These are phyloP conservation scores for Draba incana DNA, from an alignment of 345 rosid species.

Conservation along the genomic window DNA sequence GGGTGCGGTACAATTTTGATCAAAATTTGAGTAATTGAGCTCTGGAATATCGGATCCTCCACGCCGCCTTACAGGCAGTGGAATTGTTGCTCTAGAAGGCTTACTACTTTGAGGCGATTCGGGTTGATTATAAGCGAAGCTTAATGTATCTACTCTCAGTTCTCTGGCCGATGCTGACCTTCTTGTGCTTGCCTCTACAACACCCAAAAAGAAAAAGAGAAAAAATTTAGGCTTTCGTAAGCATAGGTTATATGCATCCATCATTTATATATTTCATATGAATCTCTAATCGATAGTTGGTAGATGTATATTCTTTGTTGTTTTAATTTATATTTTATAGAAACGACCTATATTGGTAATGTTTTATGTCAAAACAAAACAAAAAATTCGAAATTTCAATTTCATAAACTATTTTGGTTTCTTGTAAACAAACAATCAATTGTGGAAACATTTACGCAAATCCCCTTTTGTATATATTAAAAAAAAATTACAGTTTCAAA, in stretches of 20 bases:
- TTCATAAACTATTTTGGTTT: not conserved
- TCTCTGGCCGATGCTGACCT: conserved; percentile 40
- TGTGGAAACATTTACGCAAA: not conserved
- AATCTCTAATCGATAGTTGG: too few relatives aligned
- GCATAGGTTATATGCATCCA: not conserved
- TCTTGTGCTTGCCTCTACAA: conserved; percentile 32
- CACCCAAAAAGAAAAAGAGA: not conserved
- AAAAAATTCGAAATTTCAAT: not conserved
- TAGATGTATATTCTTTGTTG: too few relatives aligned
- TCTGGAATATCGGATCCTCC: conserved; percentile 41
- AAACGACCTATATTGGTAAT: too few relatives aligned
- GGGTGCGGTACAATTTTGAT: conserved; percentile 11
- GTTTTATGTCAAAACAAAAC: too few relatives aligned
- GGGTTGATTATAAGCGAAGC: conserved; percentile 3
- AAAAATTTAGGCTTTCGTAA: not conserved
- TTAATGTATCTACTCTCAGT: conserved; percentile 25
- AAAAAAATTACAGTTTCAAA: not conserved
- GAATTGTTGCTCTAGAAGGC: conserved; percentile 1
- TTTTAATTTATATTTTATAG: too few relatives aligned
- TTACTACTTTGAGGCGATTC: conserved; percentile 24
- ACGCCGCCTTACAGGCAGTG: conserved; percentile 19
- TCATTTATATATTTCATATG: not conserved
- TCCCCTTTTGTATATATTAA: not conserved
- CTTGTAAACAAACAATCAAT: not conserved
- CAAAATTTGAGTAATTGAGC: conserved; percentile 28